Percentiles rank a stretch among this genome's conserved stretches.
These are phyloP conservation scores for Colletotrichum karsti DNA, from an alignment of 2,329 filamentous ascomycete species.

Conservation along the genomic window DNA sequence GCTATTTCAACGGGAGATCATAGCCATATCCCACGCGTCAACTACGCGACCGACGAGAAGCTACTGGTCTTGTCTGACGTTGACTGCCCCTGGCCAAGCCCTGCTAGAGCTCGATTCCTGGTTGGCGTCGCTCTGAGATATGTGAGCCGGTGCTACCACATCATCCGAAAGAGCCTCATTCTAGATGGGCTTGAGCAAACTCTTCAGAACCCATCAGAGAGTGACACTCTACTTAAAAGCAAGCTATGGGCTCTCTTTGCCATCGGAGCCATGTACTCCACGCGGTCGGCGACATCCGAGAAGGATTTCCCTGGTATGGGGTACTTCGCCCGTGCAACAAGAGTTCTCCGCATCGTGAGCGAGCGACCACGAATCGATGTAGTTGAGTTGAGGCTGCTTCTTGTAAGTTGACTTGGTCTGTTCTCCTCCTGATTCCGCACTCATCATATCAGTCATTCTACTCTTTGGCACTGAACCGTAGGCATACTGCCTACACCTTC, in stretches of 20 bases:
- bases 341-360: constrained; percentile 46
- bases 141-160: constrained; percentile 49
- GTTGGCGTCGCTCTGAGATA: constrained; percentile 50
- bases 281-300: constrained; percentile 41
- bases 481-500: constrained; percentile 51
- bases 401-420: too few relatives aligned
- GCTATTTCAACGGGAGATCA: constrained; percentile 39
- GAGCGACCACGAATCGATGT: constrained; percentile 52
- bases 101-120: constrained; percentile 44
- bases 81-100: constrained; percentile 47
- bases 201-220: constrained; percentile 42
- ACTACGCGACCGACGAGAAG: constrained; percentile 42
- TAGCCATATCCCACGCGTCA: constrained; percentile 42
- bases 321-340: constrained; percentile 51
- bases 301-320: constrained; percentile 49
- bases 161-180: constrained; percentile 48
- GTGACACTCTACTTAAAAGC: constrained; percentile 43
- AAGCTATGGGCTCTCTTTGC: constrained; percentile 55
- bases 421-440: too few relatives aligned
- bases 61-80: constrained; percentile 37
- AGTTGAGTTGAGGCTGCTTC: constrained; percentile 51
- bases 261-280: constrained; percentile 54
- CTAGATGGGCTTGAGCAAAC: constrained; percentile 45
- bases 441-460: constrained; percentile 47
- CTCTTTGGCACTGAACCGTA: constrained; percentile 51